phyloP scores from a whole-genome alignment of 148 eudicot genomes.

The Beta vulgaris region DNA sequence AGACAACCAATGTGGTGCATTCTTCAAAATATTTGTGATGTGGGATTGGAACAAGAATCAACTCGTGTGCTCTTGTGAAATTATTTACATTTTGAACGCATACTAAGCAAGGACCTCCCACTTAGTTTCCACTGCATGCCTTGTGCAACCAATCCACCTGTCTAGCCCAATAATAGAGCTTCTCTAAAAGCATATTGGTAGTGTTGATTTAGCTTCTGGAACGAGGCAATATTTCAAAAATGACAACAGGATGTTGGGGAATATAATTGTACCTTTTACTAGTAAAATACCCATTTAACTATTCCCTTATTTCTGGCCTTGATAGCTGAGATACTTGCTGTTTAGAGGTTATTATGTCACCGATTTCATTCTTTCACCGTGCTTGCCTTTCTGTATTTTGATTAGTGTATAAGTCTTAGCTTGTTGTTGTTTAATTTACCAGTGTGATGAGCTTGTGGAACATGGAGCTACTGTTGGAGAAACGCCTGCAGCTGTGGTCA shows the following conservation, averaged over 20 bases:
- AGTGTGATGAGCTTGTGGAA: slow-evolving; percentile 91
- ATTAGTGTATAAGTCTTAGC: not conserved
- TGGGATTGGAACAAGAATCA: not conserved
- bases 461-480: slow-evolving; percentile 89
- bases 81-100: not conserved
- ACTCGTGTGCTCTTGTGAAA: not conserved
- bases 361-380: not conserved
- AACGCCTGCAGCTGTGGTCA: slow-evolving; percentile 80
- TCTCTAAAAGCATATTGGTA: not conserved
- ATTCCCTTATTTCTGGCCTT: not conserved
- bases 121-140: not conserved
- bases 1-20: not conserved
- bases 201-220: not conserved
- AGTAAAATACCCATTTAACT: not conserved
- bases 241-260: not conserved
- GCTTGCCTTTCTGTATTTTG: not conserved
- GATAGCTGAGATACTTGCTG: not conserved
- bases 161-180: not conserved
- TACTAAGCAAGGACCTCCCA: not conserved
- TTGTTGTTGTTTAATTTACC: slow-evolving; percentile 18
- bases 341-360: not conserved
- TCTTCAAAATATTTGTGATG: not conserved
- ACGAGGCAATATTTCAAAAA: not conserved
- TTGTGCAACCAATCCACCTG: not conserved
- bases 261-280: not conserved